phyloP scores from a whole-genome alignment of 2,329 filamentous ascomycete species.

The Hirsutella minnesotensis region DNA sequence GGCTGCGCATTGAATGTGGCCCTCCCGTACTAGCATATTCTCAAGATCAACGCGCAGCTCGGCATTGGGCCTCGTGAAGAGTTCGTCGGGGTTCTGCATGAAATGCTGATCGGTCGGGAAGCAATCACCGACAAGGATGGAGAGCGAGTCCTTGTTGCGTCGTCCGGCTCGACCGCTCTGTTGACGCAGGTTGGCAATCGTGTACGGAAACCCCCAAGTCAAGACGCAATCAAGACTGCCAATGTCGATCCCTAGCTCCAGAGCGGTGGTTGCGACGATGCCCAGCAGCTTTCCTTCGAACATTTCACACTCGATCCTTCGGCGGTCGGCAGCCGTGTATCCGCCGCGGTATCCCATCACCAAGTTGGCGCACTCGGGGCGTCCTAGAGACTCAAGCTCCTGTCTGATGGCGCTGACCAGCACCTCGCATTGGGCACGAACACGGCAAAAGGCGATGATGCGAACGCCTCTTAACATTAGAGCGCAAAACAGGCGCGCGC shows the following conservation, averaged over 20 bases:
- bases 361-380: constrained; percentile 60
- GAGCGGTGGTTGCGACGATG: constrained; percentile 83
- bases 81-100: constrained; percentile 90
- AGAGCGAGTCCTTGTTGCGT: constrained; percentile 85
- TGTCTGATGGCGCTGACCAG: constrained; percentile 68
- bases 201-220: constrained; percentile 90
- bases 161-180: constrained; percentile 89
- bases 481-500: constrained; percentile 83
- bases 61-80: constrained; percentile 84
- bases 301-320: constrained; percentile 88
- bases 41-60: constrained; percentile 84
- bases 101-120: constrained; percentile 92
- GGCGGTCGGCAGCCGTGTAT: constrained; percentile 82
- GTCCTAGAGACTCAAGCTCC: constrained; percentile 62
- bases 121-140: constrained; percentile 76
- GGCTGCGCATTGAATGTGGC: constrained; percentile 90
- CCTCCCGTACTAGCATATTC: constrained; percentile 84
- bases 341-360: constrained; percentile 96
- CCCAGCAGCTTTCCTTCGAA: constrained; percentile 89
- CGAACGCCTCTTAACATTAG: constrained; percentile 78
- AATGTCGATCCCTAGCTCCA: constrained; percentile 93
- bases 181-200: constrained; percentile 86
- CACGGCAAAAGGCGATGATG: constrained; percentile 84
- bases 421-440: constrained; percentile 80
- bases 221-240: constrained; percentile 88